phyloP scores from a whole-genome alignment of 176 grass and related monocot genomes.

The Triticum turgidum region DNA sequence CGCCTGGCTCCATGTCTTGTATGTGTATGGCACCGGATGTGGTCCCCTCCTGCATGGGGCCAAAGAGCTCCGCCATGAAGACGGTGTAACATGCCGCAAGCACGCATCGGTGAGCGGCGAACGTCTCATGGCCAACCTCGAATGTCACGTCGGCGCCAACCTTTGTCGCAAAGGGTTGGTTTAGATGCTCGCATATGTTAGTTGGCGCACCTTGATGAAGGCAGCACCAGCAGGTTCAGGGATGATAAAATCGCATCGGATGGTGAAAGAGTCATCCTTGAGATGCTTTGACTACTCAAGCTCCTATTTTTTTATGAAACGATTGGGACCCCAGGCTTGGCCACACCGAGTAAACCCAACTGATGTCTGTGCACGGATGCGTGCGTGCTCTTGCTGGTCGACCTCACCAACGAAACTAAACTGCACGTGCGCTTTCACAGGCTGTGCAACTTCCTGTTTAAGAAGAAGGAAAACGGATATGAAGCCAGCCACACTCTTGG shows the following conservation, averaged over 20 bases:
- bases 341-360: too few relatives aligned
- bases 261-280: background rate
- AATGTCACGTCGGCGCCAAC: constrained; percentile 31
- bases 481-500: too few relatives aligned
- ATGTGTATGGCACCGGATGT: constrained; percentile 4
- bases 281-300: background rate
- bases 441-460: too few relatives aligned
- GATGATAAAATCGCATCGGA: background rate
- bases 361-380: too few relatives aligned
- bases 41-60: background rate
- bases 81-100: background rate
- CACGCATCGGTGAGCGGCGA: background rate
- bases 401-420: too few relatives aligned
- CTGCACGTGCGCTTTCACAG: too few relatives aligned
- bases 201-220: background rate
- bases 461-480: too few relatives aligned
- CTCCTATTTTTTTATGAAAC: background rate
- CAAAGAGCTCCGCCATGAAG: background rate
- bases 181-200: constrained; percentile 12
- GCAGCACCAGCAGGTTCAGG: too few relatives aligned
- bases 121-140: background rate
- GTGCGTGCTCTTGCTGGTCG: too few relatives aligned
- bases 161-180: background rate
- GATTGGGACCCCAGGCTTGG: background rate
- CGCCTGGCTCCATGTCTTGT: constrained; percentile 22